Base-by-base conservation (phyloP, 805 yeast genomes). In the Sugiyamaella chiloensis region DNA sequence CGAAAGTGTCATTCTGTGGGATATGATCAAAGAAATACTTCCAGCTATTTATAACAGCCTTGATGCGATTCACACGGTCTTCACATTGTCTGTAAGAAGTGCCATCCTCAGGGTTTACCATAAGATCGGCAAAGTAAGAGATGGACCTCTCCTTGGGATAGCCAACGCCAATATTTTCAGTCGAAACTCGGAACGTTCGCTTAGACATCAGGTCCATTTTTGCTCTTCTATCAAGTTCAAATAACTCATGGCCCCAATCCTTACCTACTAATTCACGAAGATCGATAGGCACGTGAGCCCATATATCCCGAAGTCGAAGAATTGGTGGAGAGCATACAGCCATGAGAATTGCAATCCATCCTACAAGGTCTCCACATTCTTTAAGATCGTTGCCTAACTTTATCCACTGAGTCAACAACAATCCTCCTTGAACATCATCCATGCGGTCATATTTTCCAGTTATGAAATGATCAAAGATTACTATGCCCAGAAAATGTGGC, bases 171-270 rank as follows among this genome's bases (percentile, higher is more conserved):
- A 91, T 73, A 8, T 95, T 93, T 57, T 91, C 86, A 24, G 83
- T 80, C 44, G 76, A 74, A 2, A 53, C 56, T 21, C 56, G 24
- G 37, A 53, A 53, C 21, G 54, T 53, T 64, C 80, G 76, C 46
- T 74, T 76, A 32, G 79, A 72, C 3, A 80, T 70, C 42, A 79
- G 78, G 39, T 79, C 73, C 17, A 77, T 71, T 64, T 85, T 72
- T 42, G 83, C 76, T 56, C 93, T 74, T 60, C 93, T 76, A 53
- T 88, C 95, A 29, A 91, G 72, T 60, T 90, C 97, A 67, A 86
- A 87, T 6, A 87, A 83, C 20, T 91, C 95, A 1, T 95, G 96
- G 0, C 93, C 87, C 97, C 97, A 91, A 57, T 86, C 95, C 43
- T 81, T 79, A 37, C 81, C 77, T 24, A 88, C 78, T 2, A 79